Conservation (phyloP, 805 yeast genomes). For the Wickerhamomyces silvicola region DNA sequence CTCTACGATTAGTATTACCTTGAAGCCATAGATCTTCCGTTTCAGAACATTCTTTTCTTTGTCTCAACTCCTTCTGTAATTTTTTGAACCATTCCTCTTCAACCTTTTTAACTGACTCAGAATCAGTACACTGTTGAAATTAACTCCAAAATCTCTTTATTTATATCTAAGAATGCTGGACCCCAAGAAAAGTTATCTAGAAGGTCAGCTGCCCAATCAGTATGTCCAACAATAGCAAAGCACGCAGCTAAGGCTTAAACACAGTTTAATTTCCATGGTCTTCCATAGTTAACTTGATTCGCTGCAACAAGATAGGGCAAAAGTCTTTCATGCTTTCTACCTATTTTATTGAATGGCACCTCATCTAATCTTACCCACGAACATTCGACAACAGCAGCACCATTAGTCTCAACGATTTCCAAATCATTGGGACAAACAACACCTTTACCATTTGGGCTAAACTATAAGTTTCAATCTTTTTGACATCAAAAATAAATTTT, state of each 20-base stretch:
- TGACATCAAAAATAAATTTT: too few species aligned
- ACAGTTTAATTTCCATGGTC: slow-evolving; percentile 93
- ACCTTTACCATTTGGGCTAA: slow-evolving; percentile 75
- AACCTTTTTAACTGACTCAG: slow-evolving; percentile 62
- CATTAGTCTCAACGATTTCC: slow-evolving; percentile 67
- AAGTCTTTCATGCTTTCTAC: slow-evolving; percentile 82
- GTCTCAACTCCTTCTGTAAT: slow-evolving; percentile 59
- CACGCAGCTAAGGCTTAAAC: slow-evolving; percentile 98
- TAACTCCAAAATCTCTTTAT: slow-evolving; percentile 68
- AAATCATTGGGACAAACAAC: slow-evolving; percentile 87
- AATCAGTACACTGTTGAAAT: slow-evolving; percentile 79
- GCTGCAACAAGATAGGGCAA: slow-evolving; percentile 93
- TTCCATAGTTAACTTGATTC: slow-evolving; percentile 93
- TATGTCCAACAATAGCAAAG: slow-evolving; percentile 86
- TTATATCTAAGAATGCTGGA: slow-evolving; percentile 73
- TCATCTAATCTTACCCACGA: slow-evolving; percentile 98
- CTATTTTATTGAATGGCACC: slow-evolving; percentile 88
- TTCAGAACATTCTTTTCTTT: slow-evolving; percentile 47
- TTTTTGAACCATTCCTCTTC: slow-evolving; percentile 69
- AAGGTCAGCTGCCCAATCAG: slow-evolving; percentile 80
- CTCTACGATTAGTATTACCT: slow-evolving; percentile 66
- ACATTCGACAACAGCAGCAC: slow-evolving; percentile 98
- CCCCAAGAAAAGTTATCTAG: slow-evolving; percentile 91
- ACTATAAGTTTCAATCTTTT: too few species aligned
- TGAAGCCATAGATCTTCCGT: slow-evolving; percentile 67